phyloP scores from a whole-genome alignment of 345 rosid species.

The Barbarea vulgaris region DNA sequence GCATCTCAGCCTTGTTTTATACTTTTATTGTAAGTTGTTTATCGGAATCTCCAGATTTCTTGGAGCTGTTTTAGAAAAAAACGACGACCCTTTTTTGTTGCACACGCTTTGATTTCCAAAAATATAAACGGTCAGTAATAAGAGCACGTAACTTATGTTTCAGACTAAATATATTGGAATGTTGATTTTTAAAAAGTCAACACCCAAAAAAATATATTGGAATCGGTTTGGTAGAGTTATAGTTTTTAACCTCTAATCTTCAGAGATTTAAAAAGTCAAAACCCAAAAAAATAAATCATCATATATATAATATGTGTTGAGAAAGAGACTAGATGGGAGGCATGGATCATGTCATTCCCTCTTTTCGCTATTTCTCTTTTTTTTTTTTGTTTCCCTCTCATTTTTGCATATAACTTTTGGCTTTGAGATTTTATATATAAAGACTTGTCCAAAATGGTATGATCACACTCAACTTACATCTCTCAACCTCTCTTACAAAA shows the following conservation, averaged over 20 bases:
- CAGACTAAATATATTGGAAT: too few relatives aligned
- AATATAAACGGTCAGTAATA: too few relatives aligned
- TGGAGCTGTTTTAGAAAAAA: conserved; percentile 32
- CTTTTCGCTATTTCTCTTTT: neutral
- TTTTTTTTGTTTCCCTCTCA: neutral
- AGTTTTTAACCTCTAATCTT: neutral
- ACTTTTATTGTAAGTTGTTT: conserved; percentile 28
- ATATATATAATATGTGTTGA: neutral
- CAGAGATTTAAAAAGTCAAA: neutral
- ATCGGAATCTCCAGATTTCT: conserved; percentile 27
- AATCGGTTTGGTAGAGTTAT: neutral
- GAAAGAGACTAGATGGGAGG: neutral
- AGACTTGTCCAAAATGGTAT: too few relatives aligned
- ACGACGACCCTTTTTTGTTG: conserved; percentile 5
- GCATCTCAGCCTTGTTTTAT: conserved; percentile 47
- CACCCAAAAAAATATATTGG: too few relatives aligned
- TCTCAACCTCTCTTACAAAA: neutral
- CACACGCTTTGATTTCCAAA: too few relatives aligned
- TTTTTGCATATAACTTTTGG: neutral
- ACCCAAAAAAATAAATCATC: neutral
- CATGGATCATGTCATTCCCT: neutral
- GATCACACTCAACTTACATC: neutral
- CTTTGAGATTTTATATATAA: neutral
- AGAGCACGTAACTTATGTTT: too few relatives aligned
- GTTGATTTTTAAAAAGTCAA: too few relatives aligned